Percentiles rank a stretch among this genome's conserved stretches.
Evolutionary conservation across 169 alveolate species (phyloP).

Genomic region (Plasmodium adleri): DNA sequence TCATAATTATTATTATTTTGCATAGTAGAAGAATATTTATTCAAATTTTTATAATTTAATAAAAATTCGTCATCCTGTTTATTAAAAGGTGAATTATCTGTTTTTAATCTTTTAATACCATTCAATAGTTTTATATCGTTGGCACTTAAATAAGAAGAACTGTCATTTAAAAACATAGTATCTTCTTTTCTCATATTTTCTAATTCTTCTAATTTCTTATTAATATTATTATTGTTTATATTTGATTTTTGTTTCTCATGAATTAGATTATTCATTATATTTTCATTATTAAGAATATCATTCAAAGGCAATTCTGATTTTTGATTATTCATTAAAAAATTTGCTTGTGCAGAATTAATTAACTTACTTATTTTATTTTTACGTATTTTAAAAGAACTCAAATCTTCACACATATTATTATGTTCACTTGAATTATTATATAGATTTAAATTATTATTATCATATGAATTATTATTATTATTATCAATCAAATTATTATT

Average conservation of each 20-base stretch:
- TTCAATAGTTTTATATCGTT: conserved; percentile 32
- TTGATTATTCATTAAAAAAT: conserved; percentile 14
- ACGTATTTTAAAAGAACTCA: background rate
- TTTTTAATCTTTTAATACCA: conserved; percentile 15
- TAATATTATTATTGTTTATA: background rate
- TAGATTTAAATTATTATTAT: conserved; percentile 1
- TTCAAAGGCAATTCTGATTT: background rate
- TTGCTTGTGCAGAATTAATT: background rate
- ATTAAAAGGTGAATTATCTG: background rate
- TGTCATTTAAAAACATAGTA: conserved; percentile 13
- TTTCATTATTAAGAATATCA: background rate
- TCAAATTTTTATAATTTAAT: background rate
- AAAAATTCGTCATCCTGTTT: conserved; percentile 15
- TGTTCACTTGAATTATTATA: conserved; percentile 1
- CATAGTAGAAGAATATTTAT: background rate
- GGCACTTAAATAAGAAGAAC: conserved; percentile 8
- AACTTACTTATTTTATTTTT: conserved; percentile 22
- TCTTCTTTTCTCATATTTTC: conserved; percentile 13
- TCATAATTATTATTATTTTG: background rate
- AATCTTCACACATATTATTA: conserved; percentile 25
- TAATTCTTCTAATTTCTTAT: conserved; percentile 7
- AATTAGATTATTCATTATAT: background rate
- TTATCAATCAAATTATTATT: too few species aligned
- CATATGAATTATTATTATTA: background rate
- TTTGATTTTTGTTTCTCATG: background rate